Conservation (phyloP, 2,329 filamentous ascomycete genomes). For the Geosmithia flava region DNA sequence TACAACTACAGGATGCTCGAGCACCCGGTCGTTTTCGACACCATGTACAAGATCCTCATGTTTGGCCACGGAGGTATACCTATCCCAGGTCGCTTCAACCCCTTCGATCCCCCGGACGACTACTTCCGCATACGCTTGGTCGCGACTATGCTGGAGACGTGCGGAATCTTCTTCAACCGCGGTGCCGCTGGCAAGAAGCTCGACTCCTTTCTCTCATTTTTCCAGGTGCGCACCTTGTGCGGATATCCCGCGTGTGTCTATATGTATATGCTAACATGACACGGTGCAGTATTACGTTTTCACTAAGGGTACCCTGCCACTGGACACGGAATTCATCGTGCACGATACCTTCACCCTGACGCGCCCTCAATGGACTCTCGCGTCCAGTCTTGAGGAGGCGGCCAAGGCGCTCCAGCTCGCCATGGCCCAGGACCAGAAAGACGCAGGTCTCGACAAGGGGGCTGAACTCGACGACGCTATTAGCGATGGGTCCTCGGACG, state of each 20-base stretch:
- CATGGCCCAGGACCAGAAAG: slow-evolving; percentile 82
- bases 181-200: slow-evolving; percentile 92
- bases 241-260: slow-evolving; percentile 5
- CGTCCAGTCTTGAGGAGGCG: slow-evolving; percentile 71
- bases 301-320: slow-evolving; percentile 78
- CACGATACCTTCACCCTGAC: slow-evolving; percentile 82
- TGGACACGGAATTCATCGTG: slow-evolving; percentile 95
- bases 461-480: slow-evolving; percentile 61
- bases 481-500: slow-evolving; percentile 62
- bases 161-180: slow-evolving; percentile 90
- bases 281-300: slow-evolving; percentile 74
- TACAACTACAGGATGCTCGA: slow-evolving; percentile 98
- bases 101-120: slow-evolving; percentile 80
- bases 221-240: slow-evolving; percentile 46
- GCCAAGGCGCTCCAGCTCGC: slow-evolving; percentile 73
- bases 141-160: slow-evolving; percentile 83
- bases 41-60: slow-evolving; percentile 85
- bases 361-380: slow-evolving; percentile 86
- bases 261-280: neutral
- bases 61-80: slow-evolving; percentile 86
- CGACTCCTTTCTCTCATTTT: slow-evolving; percentile 93
- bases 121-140: slow-evolving; percentile 91
- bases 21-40: slow-evolving; percentile 89
- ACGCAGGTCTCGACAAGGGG: slow-evolving; percentile 55
- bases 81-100: slow-evolving; percentile 61